Base-by-base conservation (phyloP, 2,329 filamentous ascomycete genomes). In the Clonostachys rhizophaga region DNA sequence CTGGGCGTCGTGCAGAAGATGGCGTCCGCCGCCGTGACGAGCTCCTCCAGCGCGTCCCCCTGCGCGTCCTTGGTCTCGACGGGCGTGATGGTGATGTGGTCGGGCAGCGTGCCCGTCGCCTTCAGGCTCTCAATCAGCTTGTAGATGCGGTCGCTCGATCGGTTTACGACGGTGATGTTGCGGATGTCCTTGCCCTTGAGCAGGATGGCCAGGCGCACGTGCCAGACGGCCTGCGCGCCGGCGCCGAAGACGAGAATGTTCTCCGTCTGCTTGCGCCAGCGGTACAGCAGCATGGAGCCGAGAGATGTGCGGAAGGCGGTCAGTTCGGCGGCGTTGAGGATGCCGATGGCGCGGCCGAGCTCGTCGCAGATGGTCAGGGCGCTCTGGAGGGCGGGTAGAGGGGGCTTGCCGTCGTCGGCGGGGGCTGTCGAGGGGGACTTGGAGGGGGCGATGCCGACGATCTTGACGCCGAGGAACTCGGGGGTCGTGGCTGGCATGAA, bases 251-350 rank as follows among this genome's bases (percentile, higher is more conserved):
- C 49, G 13, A 56, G 43, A 17, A 64, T 55, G 2, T 53, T 55
- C 24, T 51, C 47, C 16, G 57, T 50, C 0, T 58, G 60, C 20
- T 48, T 49, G 42, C 47, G 44, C 3, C 57, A 52, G 12, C 78
- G 71, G 58, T 81, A 79, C 16, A 86, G 72, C 54, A 86, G 71
- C 48, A 84, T 79, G 12, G 78, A 76, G 0, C 79, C 79, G 12
- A 88, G 67, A 0, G 84, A 81, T 0, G 85, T 88, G 42, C 84
- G 76, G 64, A 87, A 88, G 2, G 83, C 83, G 0, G 84, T 88
- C 16, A 88, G 67, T 54, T 86, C 83, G 49, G 81, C 79, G 0
- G 84, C 84, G 54, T 86, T 86, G 50, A 89, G 69, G 17, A 87
- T 64, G 2, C 79, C 85, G n/a, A 78, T 74, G 1, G 81, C 78